Evolutionary conservation across 495 filamentous ascomycete genomes (phyloP), one percentile per base, ranked within the genome.

Genomic region (Penicillium steckii): DNA sequence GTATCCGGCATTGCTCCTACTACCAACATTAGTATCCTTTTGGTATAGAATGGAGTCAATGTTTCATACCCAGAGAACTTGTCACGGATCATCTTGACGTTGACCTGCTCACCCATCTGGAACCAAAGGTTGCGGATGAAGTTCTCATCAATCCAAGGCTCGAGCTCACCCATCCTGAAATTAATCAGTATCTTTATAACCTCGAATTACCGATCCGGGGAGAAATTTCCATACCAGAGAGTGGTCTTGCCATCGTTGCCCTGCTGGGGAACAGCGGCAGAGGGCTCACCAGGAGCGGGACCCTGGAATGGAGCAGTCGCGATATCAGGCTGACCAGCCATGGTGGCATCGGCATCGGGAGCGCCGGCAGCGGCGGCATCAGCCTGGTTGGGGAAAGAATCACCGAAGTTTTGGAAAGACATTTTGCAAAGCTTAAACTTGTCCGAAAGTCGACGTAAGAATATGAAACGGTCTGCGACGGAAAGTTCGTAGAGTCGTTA

Each of bases 51-150:
- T 0, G 10, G 10, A 9, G 25, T 12, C 10, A 37, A 25, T 24
- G n/a, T 46, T 53, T 64, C 89, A 69, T 86, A 97, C 93, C 94
- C 94, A 71, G 94, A 97, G 69, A 96, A 96, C 72, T 96, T 96
- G 77, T 99, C 94, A 53, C 94, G 91, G 63, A 99, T 99, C 84
- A 99, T 96, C 82, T 99, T 99, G 50, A 99, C 94, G 62, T 97
- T 97, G 61, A 99, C 94, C 55, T 81, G 80, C 76, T 97, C 93
- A 49, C 85, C 90, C 78, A 96, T 85, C 61, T 87, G 86, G 69
- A 85, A 88, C 85, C 90, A 97, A 18, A 97, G 80, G 56, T 86
- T 92, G 67, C 95, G 91, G 59, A 99, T 89, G 73, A 97, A 99
- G 68, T 89, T 95, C 74, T 99, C 94, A 68, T 99, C 94, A 70